phyloP scores from a whole-genome alignment of 2,329 filamentous ascomycete species.

The Camptophora hylomeconis region DNA sequence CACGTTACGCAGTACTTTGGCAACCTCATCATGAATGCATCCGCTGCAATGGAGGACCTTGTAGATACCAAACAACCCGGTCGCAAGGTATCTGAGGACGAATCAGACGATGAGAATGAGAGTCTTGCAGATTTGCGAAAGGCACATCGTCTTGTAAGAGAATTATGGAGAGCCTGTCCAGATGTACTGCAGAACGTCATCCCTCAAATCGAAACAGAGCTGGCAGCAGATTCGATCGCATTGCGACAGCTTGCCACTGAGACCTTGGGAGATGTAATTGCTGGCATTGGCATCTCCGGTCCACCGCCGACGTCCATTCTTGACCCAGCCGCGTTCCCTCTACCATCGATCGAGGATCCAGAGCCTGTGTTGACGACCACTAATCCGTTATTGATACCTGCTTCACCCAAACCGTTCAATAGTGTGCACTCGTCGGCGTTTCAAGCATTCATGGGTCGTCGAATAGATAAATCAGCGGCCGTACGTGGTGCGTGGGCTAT shows the following conservation, averaged over 20 bases:
- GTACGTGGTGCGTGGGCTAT: constrained; percentile 82
- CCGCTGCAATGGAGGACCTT: constrained; percentile 19
- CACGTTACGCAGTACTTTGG: constrained; percentile 95
- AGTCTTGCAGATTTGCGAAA: constrained; percentile 81
- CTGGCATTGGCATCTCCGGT: constrained; percentile 83
- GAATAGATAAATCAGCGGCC: constrained; percentile 70
- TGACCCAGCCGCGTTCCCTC: constrained; percentile 74
- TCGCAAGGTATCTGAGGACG: constrained; percentile 36
- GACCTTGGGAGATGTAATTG: constrained; percentile 87
- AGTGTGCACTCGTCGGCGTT: constrained; percentile 70
- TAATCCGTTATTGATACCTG: constrained; percentile 55
- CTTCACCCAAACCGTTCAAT: constrained; percentile 79
- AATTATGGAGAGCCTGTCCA: constrained; percentile 87
- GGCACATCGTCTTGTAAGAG: constrained; percentile 75
- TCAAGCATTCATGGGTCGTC: constrained; percentile 69
- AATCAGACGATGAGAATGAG: constrained; percentile 59
- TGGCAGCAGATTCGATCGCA: constrained; percentile 78
- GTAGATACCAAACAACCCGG: constrained; percentile 25
- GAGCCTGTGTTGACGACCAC: constrained; percentile 48
- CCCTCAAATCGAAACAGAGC: constrained; percentile 81
- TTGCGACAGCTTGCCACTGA: constrained; percentile 80
- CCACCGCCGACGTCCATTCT: constrained; percentile 59
- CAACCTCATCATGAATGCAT: constrained; percentile 86
- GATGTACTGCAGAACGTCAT: constrained; percentile 84
- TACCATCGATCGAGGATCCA: constrained; percentile 45